phyloP scores from a whole-genome alignment of 495 filamentous ascomycete species.

The Chlorociboria aeruginascens region DNA sequence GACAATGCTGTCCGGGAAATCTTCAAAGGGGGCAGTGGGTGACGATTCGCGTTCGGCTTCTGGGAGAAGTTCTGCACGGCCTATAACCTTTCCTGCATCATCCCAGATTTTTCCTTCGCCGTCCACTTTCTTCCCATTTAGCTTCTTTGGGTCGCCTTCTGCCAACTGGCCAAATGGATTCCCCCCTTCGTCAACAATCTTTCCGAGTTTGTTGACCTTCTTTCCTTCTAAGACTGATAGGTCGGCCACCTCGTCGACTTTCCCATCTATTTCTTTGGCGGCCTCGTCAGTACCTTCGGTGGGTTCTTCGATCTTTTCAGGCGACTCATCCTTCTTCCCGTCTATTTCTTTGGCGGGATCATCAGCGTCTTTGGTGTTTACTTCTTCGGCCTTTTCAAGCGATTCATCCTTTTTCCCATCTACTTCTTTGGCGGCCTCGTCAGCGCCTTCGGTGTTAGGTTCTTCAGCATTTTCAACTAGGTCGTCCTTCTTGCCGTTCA shows the following conservation, averaged over 20 bases:
- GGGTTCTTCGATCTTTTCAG: not conserved
- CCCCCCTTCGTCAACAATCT: slow-evolving; percentile 55
- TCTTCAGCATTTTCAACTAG: not conserved
- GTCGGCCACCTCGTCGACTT: slow-evolving; percentile 8
- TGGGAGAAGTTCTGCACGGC: slow-evolving; percentile 56
- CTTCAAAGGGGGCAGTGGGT: slow-evolving; percentile 51
- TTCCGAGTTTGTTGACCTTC: slow-evolving; percentile 56
- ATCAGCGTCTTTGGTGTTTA: slow-evolving; percentile 68
- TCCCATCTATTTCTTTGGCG: slow-evolving; percentile 3
- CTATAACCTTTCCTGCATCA: slow-evolving; percentile 58
- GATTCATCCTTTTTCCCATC: too few species aligned
- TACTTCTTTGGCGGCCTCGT: not conserved
- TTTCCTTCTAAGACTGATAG: slow-evolving; percentile 35
- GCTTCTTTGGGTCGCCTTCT: slow-evolving; percentile 48
- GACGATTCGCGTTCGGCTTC: slow-evolving; percentile 30
- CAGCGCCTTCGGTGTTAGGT: not conserved
- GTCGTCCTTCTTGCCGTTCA: not conserved
- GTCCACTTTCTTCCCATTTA: slow-evolving; percentile 50
- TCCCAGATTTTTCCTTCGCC: slow-evolving; percentile 62
- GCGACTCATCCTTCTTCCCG: not conserved
- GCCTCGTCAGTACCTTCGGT: slow-evolving; percentile 1
- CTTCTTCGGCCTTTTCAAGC: too few species aligned
- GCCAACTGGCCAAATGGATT: slow-evolving; percentile 55
- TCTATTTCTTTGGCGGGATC: slow-evolving; percentile 60
- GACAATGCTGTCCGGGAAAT: slow-evolving; percentile 56